These are phyloP conservation scores for Candida sithepensis DNA, from an alignment of 805 yeast species.

Conservation along the genomic window DNA sequence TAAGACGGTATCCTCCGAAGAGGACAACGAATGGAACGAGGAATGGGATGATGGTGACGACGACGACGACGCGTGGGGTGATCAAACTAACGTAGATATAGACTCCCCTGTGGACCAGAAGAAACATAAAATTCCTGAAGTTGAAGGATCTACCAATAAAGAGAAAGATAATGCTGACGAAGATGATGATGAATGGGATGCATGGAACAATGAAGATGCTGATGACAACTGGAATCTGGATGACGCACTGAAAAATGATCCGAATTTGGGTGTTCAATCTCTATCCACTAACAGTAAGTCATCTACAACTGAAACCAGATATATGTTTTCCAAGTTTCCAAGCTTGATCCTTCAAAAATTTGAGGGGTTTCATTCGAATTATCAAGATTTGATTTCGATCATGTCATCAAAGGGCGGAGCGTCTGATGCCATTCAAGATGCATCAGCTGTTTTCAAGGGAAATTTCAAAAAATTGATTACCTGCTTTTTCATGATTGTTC, in stretches of 20 bases:
- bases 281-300: conserved; percentile 17
- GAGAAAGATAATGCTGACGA: conserved; percentile 6
- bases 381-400: conserved; percentile 10
- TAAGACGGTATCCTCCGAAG: conserved; percentile 2
- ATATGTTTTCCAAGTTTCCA: conserved; percentile 19
- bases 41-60: conserved; percentile 23
- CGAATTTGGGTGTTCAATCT: conserved; percentile 17
- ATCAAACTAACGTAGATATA: conserved; percentile 5
- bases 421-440: conserved; percentile 16
- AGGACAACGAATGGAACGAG: conserved; percentile 22
- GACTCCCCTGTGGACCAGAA: not conserved
- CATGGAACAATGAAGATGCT: conserved; percentile 27
- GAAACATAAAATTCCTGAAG: not conserved
- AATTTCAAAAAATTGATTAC: conserved; percentile 26
- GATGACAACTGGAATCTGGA: too few species aligned
- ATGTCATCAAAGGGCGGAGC: conserved; percentile 7
- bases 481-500: conserved; percentile 26
- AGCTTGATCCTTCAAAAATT: conserved; percentile 12
- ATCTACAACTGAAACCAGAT: conserved; percentile 7
- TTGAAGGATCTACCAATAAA: not conserved
- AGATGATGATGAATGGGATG: conserved; percentile 23
- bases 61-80: conserved; percentile 12
- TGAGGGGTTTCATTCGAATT: conserved; percentile 18
- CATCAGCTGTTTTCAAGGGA: conserved; percentile 19
- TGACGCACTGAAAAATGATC: conserved; percentile 12